Conservation (phyloP, 2,329 filamentous ascomycete genomes). For the Coniella lustricola region DNA sequence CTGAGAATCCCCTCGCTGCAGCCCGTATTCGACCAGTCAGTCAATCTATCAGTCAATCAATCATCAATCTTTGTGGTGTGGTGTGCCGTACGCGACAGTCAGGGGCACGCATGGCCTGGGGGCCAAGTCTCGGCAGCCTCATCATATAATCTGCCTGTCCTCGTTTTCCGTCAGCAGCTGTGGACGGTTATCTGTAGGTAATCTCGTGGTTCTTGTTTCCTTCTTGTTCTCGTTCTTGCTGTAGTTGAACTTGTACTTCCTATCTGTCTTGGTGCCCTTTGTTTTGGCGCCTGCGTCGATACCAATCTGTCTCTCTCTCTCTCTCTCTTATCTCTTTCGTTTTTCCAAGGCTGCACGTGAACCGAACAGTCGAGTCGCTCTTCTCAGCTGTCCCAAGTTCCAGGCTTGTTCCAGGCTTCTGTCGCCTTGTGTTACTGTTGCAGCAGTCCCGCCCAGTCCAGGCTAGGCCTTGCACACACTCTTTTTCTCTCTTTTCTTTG, state of each 20-base stretch:
- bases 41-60: background rate
- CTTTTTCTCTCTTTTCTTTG: background rate
- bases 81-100: background rate
- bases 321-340: background rate
- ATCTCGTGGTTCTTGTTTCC: background rate
- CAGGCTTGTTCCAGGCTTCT: too few relatives aligned
- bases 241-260: background rate
- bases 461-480: background rate
- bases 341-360: too few relatives aligned
- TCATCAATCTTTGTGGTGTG: background rate
- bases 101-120: conserved; percentile 1
- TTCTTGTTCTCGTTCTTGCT: too few relatives aligned
- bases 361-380: too few relatives aligned
- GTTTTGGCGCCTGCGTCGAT: too few relatives aligned
- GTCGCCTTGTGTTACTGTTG: too few relatives aligned
- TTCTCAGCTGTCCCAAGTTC: background rate
- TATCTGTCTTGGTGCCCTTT: background rate
- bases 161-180: background rate
- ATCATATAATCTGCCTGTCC: conserved; percentile 1
- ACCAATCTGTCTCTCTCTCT: background rate
- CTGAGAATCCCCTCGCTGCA: background rate
- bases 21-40: background rate
- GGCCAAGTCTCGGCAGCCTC: conserved; percentile 3
- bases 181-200: too few relatives aligned
- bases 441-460: background rate